Base-by-base conservation (phyloP, 352 stramenopile species). In the Pythium brachiatum region DNA sequence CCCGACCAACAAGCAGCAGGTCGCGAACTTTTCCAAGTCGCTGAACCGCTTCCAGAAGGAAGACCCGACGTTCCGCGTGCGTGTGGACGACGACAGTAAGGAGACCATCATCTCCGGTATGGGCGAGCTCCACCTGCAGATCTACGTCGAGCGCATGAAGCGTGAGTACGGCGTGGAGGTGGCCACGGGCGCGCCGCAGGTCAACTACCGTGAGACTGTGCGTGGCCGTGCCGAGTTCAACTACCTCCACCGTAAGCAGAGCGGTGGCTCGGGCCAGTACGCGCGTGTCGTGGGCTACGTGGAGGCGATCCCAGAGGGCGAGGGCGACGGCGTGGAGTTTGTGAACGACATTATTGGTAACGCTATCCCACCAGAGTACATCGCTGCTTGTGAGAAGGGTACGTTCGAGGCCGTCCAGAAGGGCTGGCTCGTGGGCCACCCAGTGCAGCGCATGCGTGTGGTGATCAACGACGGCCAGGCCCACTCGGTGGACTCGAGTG, bases 171-270 rank as follows among this genome's bases (percentile, higher is more conserved):
- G 76, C 63, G 94, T 99, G 18, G 96, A 99, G 25, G 88, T 95
- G 25, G 72, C 78, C 26, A 92, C 80, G 1, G 82, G 96, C 32
- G 88, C 97, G 44, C 97, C 97, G 7, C 95, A 98, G 75, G 97
- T 99, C 26, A 99, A 99, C 73, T 99, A 99, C 83, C 97, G 98
- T 63, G 97, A 99, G 79, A 99, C 97, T 15, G 98, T 99, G 70
- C 89, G 79, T 31, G 64, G 79, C 47, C 90, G 90, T 38, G 85
- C 87, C 56, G 84, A 97, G 55, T 99, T 99, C 78, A 98, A 99
- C 81, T 99, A 98, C 79, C 68, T 99, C 51, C 97, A 99, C 86
- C 99, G 99, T 75, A 99, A 99, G 73, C 97, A 99, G 82, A 98
- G 94, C 39, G 97, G 97, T 72, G 97, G 97, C 53, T 90, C 89